These are phyloP conservation scores for Papilionanthe hybrid DNA, from an alignment of 116 monocot species.

Conservation along the genomic window DNA sequence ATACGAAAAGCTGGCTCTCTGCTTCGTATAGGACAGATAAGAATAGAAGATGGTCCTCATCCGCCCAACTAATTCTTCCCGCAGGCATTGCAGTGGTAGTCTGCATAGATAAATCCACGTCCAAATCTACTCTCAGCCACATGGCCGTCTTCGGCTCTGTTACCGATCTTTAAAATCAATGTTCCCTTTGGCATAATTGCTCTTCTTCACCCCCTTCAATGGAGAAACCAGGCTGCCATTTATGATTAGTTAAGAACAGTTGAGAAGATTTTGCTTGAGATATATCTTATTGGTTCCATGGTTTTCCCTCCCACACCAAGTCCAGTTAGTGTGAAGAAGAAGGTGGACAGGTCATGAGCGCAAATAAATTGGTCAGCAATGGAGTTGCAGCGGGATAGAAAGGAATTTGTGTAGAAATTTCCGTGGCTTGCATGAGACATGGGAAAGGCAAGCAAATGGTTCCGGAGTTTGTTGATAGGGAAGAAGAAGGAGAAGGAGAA, in stretches of 20 bases:
- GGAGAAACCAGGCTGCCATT: neutral
- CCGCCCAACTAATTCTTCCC: neutral
- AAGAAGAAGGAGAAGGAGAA: slow-evolving; percentile 65
- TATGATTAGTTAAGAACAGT: neutral
- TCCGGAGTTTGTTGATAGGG: slow-evolving; percentile 50
- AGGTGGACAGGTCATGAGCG: neutral
- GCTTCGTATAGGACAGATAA: too few species aligned
- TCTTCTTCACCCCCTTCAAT: neutral
- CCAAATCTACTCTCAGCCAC: neutral
- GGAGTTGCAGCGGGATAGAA: neutral
- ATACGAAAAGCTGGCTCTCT: too few species aligned
- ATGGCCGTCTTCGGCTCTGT: neutral
- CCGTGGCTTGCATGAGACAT: slow-evolving; percentile 17
- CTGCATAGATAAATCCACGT: neutral
- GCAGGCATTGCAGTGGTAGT: neutral
- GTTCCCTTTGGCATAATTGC: neutral
- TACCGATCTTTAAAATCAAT: neutral
- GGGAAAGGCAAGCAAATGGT: slow-evolving; percentile 77
- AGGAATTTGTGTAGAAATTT: neutral
- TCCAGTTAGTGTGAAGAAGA: neutral
- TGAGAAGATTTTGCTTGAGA: neutral
- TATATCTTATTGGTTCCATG: too few species aligned
- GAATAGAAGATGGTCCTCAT: neutral
- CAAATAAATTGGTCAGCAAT: neutral
- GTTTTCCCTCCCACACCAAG: neutral